Evolutionary conservation across 2,329 filamentous ascomycete genomes (phyloP), one percentile per base, ranked within the genome.

Genomic region (Alternaria sp.): DNA sequence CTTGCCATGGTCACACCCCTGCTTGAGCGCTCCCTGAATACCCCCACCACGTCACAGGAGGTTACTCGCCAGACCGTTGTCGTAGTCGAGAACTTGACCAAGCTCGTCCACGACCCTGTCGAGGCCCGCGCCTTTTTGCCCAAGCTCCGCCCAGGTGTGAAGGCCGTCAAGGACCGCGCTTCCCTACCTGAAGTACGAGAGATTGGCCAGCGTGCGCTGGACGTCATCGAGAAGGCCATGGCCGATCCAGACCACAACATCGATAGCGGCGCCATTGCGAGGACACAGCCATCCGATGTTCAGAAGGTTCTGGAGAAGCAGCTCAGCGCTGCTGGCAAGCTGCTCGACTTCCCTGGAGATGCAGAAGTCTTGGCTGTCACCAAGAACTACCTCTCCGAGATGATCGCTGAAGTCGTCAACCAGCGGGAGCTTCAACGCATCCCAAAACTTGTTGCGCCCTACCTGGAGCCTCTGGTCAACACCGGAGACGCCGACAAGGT

Each of bases 81-180:
- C 54, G 96, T 99, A 51, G 91, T 95, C 21, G 95, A 99, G 82
- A 99, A 99, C 81, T 83, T 99, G 82, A 99, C 95, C 61, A 98
- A 97, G 83, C 88, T 99, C 31, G 95, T 99, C 28, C 95, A 99
- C 79, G 93, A 92, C 77, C 95, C 95, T 13, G 88, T 97, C 60
- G 95, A 99, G 82, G 95, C 95, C 33, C 87, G 95, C 66, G 92
- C 92, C 55, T 99, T 99, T 84, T 81, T 99, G 75, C 95, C 95
- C 51, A 97, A 97, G 80, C 84, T 99, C 51, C 90, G 91, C 73
- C 95, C 95, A 41, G 95, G 95, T 86, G 91, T 99, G 45, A 92
- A 97, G 83, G 86, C 85, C 54, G 94, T 99, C 57, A 87, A 89
- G 67, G 89, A 96, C 68, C 88, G 93, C 63, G 94, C 95, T 28